A percentile compares a stretch with the other conserved stretches of the same genome.
These are phyloP conservation scores for Eutrema japonicum DNA, from an alignment of 345 rosid species.

Conservation along the genomic window DNA sequence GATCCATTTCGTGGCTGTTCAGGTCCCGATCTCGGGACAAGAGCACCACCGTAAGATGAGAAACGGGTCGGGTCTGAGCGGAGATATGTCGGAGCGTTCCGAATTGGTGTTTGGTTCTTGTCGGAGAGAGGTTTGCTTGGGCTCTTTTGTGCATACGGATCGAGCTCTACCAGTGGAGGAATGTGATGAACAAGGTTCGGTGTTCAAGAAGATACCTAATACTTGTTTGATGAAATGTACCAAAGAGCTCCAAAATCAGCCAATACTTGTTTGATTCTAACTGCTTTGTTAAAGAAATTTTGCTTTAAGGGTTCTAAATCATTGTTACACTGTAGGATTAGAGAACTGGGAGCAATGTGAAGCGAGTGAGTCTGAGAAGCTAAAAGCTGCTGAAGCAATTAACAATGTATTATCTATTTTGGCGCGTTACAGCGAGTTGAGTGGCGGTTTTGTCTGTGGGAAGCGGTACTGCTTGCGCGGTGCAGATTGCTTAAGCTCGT, in stretches of 20 bases:
- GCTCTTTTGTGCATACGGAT: constrained; percentile 50
- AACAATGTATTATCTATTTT: constrained; percentile 65
- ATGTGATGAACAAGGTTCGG: constrained; percentile 36
- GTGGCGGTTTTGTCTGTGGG: constrained; percentile 69
- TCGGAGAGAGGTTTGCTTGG: constrained; percentile 75
- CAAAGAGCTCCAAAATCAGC: not conserved
- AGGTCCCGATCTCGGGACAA: constrained; percentile 62
- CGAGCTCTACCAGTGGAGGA: constrained; percentile 54
- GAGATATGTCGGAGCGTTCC: constrained; percentile 46
- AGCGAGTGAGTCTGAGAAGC: constrained; percentile 75
- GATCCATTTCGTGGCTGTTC: constrained; percentile 79
- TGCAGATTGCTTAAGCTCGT: constrained; percentile 58
- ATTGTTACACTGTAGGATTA: constrained; percentile 46
- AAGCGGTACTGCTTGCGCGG: constrained; percentile 56
- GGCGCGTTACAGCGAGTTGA: constrained; percentile 59
- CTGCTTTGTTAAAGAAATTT: not conserved
- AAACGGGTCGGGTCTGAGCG: constrained; percentile 47
- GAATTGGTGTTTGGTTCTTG: constrained; percentile 73
- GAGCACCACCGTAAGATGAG: constrained; percentile 35
- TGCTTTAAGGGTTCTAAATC: not conserved
- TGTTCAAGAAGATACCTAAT: not conserved
- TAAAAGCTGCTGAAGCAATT: constrained; percentile 59
- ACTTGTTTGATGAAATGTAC: constrained; percentile 30
- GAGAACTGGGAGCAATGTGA: constrained; percentile 72
- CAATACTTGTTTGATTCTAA: not conserved